These are phyloP conservation scores for Mycena rebaudengoi DNA, from an alignment of 768 basidiomycete species.

Conservation along the genomic window DNA sequence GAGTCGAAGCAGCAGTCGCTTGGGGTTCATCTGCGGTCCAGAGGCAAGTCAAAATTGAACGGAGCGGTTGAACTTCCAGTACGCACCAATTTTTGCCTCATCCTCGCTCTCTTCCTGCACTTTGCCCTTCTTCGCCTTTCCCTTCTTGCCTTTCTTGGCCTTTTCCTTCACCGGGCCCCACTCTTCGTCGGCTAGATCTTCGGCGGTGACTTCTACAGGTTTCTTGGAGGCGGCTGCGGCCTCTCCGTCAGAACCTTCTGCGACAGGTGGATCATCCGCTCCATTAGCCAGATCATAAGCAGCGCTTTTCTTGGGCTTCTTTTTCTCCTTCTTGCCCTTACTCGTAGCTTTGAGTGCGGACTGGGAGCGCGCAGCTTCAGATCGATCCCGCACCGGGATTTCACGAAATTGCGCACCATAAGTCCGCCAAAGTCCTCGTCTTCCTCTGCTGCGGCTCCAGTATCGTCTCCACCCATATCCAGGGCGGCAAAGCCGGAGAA, in stretches of 20 bases:
- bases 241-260: slow-evolving; percentile 38
- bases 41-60: slow-evolving; percentile 18
- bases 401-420: slow-evolving; percentile 60
- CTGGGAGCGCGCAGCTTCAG: slow-evolving; percentile 45
- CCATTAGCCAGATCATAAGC: slow-evolving; percentile 38
- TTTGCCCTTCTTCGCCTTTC: slow-evolving; percentile 60
- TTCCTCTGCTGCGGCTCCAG: slow-evolving; percentile 50
- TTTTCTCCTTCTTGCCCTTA: slow-evolving; percentile 64
- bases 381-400: slow-evolving; percentile 13
- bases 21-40: slow-evolving; percentile 32
- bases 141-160: slow-evolving; percentile 69
- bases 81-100: slow-evolving; percentile 35
- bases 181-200: slow-evolving; percentile 73
- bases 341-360: slow-evolving; percentile 67
- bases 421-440: slow-evolving; percentile 78
- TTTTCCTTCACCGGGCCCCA: slow-evolving; percentile 72
- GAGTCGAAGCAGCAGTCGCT: slow-evolving; percentile 28
- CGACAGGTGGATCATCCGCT: slow-evolving; percentile 33
- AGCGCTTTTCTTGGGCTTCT: slow-evolving; percentile 51
- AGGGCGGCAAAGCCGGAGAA: slow-evolving; percentile 65
- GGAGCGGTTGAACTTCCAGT: not conserved
- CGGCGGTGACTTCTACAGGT: slow-evolving; percentile 30
- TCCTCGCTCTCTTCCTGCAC: slow-evolving; percentile 46
- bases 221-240: slow-evolving; percentile 25
- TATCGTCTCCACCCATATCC: slow-evolving; percentile 49